Evolutionary conservation across 2,329 filamentous ascomycete species (phyloP).

Genomic region (Phyllosticta citriasiana): DNA sequence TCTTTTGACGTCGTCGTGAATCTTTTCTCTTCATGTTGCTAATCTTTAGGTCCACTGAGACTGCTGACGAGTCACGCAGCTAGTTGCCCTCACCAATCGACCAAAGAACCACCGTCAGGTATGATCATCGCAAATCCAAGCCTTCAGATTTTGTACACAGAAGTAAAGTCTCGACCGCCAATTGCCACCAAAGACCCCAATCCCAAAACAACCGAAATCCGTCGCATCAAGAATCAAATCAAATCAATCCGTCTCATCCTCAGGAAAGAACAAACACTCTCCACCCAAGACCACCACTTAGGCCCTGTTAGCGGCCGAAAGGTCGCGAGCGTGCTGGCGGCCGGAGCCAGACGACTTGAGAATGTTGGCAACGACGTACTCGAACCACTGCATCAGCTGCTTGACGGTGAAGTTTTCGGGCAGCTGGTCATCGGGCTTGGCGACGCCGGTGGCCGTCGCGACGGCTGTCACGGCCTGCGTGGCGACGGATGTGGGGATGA

Average conservation of each 20-base stretch:
- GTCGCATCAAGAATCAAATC: not conserved
- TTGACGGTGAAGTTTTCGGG: constrained; percentile 25
- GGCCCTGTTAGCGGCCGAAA: not conserved
- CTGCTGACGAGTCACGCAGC: not conserved
- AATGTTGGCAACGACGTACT: constrained; percentile 13
- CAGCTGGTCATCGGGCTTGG: constrained; percentile 10
- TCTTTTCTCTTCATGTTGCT: too few relatives aligned
- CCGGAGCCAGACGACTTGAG: not conserved
- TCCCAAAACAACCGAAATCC: not conserved
- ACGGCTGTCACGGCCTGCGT: constrained; percentile 2
- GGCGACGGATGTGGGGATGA: constrained; percentile 12
- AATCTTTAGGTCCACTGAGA: not conserved
- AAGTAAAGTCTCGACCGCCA: not conserved
- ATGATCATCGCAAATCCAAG: not conserved
- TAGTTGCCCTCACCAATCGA: not conserved
- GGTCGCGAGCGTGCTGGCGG: constrained; percentile 13
- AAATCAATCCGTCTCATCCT: not conserved
- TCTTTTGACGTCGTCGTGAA: too few relatives aligned
- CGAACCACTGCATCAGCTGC: constrained; percentile 25
- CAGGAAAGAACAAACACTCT: not conserved
- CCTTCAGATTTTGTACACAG: not conserved
- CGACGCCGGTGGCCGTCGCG: constrained; percentile 6
- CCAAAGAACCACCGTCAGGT: not conserved
- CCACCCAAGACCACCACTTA: not conserved
- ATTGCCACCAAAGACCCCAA: not conserved